These are phyloP conservation scores for Scutellaria minor DNA, from an alignment of 257 asterid species.

Conservation along the genomic window DNA sequence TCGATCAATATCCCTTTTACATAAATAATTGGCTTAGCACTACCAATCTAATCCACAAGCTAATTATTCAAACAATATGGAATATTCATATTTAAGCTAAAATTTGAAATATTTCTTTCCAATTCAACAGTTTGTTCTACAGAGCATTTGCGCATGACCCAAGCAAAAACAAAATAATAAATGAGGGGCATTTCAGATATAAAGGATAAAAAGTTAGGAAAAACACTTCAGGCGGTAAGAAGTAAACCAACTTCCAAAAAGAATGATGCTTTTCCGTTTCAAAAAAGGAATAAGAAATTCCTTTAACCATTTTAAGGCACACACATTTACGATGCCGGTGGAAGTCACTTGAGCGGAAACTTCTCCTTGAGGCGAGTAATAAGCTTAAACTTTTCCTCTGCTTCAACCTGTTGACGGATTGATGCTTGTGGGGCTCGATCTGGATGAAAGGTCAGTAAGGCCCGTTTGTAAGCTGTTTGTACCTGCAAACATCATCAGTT, in stretches of 20 bases:
- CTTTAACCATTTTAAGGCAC: slow-evolving; percentile 5
- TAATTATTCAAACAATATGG: neutral
- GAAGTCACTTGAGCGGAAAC: slow-evolving; percentile 31
- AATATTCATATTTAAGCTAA: neutral
- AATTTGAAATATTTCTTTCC: neutral
- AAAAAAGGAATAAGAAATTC: neutral
- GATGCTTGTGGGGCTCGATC: slow-evolving; percentile 77
- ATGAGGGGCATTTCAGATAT: neutral
- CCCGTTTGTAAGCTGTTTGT: slow-evolving; percentile 71
- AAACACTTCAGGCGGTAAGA: slow-evolving; percentile 9
- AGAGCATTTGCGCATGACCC: neutral
- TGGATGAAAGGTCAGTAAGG: slow-evolving; percentile 85
- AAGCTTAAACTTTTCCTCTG: slow-evolving; percentile 96
- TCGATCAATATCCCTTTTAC: too few species aligned
- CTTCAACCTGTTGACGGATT: slow-evolving; percentile 77
- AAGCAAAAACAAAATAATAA: slow-evolving; percentile 12
- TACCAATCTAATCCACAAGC: neutral
- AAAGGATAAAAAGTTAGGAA: neutral
- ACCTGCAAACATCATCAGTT: slow-evolving; percentile 55
- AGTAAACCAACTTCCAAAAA: neutral
- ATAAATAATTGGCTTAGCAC: neutral
- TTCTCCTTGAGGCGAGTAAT: slow-evolving; percentile 81
- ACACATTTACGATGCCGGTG: neutral
- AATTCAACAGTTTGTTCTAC: neutral
- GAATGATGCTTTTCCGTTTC: slow-evolving; percentile 1